Base-by-base conservation (phyloP, 305 asterid species). In the Rubia tinctorum region DNA sequence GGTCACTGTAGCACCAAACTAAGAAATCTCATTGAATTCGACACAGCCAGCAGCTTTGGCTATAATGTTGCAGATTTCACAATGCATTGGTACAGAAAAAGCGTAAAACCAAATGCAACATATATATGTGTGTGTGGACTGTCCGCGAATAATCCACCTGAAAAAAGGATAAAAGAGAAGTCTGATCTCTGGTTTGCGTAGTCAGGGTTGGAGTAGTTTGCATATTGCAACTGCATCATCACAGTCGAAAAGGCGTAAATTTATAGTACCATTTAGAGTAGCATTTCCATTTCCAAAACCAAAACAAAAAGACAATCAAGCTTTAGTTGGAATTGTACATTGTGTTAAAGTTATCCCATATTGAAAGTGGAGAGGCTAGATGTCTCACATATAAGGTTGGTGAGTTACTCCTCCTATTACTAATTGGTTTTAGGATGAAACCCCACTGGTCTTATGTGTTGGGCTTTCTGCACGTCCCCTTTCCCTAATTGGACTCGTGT, bases 311-410 rank as follows among this genome's bases (percentile, higher is more conserved):
- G 12, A 42, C 45, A 66, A 59, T 61, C 71, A 49, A 67, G 91
- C 98, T 96, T 93, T 93, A 73, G 91, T 81, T 74, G 97, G 98
- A 22, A 97, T 96, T 75, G 96, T 75, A 77, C 97, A 91, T 66
- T 91, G 64, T n/a, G n/a, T n/a, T n/a, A n/a, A n/a, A n/a, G n/a
- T n/a, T n/a, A n/a, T n/a, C n/a, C n/a, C n/a, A n/a, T n/a, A n/a
- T n/a, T n/a, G 59, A 84, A 80, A 69, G 98, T 97, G 8, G 88
- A 90, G 23, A n/a, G n/a, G n/a, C n/a, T n/a, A n/a, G n/a, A n/a
- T n/a, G n/a, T n/a, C n/a, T n/a, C n/a, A n/a, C n/a, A n/a, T n/a
- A n/a, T n/a, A n/a, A n/a, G n/a, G n/a, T n/a, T n/a, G n/a, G n/a
- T n/a, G n/a, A n/a, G n/a, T n/a, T n/a, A n/a, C n/a, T n/a, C n/a